Evolutionary conservation across 257 asterid species (phyloP).

Genomic region (Leonotis leonurus): DNA sequence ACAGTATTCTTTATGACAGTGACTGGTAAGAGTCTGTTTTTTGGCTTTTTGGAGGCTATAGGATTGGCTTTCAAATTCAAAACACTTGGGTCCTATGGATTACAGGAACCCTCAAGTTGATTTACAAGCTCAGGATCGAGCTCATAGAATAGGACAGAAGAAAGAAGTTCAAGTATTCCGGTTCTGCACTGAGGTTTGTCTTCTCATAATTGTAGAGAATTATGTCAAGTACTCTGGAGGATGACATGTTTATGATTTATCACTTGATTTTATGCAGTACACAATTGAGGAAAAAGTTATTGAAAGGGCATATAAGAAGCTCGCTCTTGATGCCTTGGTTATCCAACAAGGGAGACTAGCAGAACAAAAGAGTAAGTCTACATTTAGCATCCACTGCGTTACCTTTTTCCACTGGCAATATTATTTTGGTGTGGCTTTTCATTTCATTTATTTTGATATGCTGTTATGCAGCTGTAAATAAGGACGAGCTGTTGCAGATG

Average conservation of each 20-base stretch:
- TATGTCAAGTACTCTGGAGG: too few relatives aligned
- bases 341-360: conserved; percentile 99
- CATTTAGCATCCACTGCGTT: conserved; percentile 6
- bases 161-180: too few relatives aligned
- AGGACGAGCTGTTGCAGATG: conserved; percentile 97
- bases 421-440: neutral
- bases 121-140: too few relatives aligned
- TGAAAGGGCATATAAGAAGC: conserved; percentile 99
- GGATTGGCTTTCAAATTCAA: too few relatives aligned
- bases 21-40: too few relatives aligned
- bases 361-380: conserved; percentile 81
- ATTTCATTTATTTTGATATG: conserved; percentile 2
- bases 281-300: conserved; percentile 99
- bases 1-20: too few relatives aligned
- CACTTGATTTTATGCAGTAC: conserved; percentile 43
- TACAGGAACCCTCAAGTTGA: too few relatives aligned
- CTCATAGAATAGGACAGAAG: too few relatives aligned
- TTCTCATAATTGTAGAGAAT: too few relatives aligned
- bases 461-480: conserved; percentile 73
- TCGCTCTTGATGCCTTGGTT: conserved; percentile 99
- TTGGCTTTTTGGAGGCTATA: too few relatives aligned
- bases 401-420: neutral
- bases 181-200: too few relatives aligned
- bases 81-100: too few relatives aligned
- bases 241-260: conserved; percentile 11